phyloP scores from a whole-genome alignment of 2,329 filamentous ascomycete species.

The Fusarium tanahbumbuense region DNA sequence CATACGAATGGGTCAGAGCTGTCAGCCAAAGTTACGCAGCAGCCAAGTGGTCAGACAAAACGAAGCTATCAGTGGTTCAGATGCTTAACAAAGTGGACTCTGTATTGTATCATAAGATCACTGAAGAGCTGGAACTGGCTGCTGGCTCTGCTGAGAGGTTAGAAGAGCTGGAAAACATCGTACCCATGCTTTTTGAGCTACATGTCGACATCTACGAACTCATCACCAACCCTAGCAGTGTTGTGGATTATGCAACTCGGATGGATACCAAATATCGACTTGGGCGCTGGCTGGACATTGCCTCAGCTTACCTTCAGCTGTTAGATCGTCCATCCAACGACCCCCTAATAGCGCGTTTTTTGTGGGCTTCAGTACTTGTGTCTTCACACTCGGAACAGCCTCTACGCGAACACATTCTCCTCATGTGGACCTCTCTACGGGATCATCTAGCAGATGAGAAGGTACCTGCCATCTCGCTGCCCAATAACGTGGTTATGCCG shows the following conservation, averaged over 20 bases:
- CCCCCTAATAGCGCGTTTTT: constrained; percentile 62
- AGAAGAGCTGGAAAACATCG: constrained; percentile 56
- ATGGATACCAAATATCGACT: constrained; percentile 63
- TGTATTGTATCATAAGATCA: constrained; percentile 61
- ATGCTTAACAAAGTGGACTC: constrained; percentile 66
- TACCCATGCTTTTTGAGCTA: constrained; percentile 71
- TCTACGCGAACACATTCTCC: constrained; percentile 66
- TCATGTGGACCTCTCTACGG: constrained; percentile 69
- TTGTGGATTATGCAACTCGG: constrained; percentile 61
- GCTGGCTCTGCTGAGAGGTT: constrained; percentile 44
- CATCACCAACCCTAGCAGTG: constrained; percentile 67
- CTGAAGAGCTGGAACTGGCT: constrained; percentile 55
- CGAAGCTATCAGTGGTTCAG: constrained; percentile 68
- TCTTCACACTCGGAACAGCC: constrained; percentile 65
- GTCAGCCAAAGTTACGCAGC: constrained; percentile 63
- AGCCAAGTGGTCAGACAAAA: constrained; percentile 67
- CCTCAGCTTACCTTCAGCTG: constrained; percentile 58
- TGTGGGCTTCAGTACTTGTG: constrained; percentile 68
- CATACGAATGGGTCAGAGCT: constrained; percentile 67
- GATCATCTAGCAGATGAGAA: constrained; percentile 60
- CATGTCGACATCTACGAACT: constrained; percentile 71
- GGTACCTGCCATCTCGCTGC: constrained; percentile 66
- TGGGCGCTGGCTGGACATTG: constrained; percentile 63
- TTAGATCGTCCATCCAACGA: constrained; percentile 52
- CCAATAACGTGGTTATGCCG: constrained; percentile 90